Base-by-base conservation (phyloP, 208 protist genomes). In the Crithidia bombi region DNA sequence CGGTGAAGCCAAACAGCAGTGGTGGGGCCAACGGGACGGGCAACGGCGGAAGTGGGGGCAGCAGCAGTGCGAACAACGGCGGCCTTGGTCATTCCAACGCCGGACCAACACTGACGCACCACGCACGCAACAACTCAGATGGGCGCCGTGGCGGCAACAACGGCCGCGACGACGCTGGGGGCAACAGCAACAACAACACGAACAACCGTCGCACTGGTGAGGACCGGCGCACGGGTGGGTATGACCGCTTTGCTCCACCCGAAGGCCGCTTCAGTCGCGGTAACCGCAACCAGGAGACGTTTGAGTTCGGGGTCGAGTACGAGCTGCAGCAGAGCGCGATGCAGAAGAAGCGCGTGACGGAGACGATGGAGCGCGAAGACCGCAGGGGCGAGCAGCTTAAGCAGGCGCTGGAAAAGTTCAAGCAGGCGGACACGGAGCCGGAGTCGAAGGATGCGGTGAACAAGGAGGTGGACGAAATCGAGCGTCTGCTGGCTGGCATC, bases 221-320 rank as follows among this genome's bases (percentile, higher is more conserved):
- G n/a, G 51, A 35, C 2, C 19, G 47, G 5, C 69, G 71, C 5
- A 47, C 43, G 35, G 15, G 51, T n/a, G 65, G 65, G 28, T 78
- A 81, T 57, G 87, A 95, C 32, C 86, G 87, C 52, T 93, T 93
- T 56, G 73, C 84, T 2, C 85, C 83, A 5, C 54, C 85, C 3
- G 65, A 83, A 39, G 58, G 74, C 6, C 74, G 75, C 50, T 82
- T 86, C 30, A 62, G 59, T 17, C 70, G 87, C n/a, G 87, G 69
- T 28, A 86, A 80, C 66, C 80, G 79, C 30, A 85, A 96, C 52
- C 71, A 90, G 50, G 91, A 96, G 59, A 89, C 91, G 10, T 96
- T 96, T 55, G 91, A 94, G 35, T 85, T 90, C 61, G 91, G 91
- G 1, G 83, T 89, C 70, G 73, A 84, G 71, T 96, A 96, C 65